Evolutionary conservation across 129 eudicot genomes (phyloP).

Genomic region (Oenanthe sinensis): DNA sequence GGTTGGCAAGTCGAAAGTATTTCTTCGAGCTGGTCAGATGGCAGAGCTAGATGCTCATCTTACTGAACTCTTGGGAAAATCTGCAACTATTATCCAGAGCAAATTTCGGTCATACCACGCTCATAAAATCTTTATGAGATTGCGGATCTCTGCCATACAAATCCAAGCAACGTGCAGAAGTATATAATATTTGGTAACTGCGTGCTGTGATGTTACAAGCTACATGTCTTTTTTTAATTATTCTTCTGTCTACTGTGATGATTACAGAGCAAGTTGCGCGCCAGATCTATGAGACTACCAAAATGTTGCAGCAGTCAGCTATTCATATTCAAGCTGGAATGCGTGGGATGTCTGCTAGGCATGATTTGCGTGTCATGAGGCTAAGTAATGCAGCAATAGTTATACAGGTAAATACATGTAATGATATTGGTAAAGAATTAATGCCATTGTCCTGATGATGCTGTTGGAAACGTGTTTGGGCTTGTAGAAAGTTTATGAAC

Average conservation of each 20-base stretch:
- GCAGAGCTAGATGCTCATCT: slow-evolving; percentile 78
- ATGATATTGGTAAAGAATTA: background rate
- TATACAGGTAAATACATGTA: slow-evolving; percentile 49
- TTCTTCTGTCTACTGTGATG: background rate
- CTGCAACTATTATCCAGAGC: slow-evolving; percentile 57
- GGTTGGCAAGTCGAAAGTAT: slow-evolving; percentile 92
- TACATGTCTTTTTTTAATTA: background rate
- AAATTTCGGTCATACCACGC: slow-evolving; percentile 36
- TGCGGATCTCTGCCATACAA: slow-evolving; percentile 43
- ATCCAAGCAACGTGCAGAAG: slow-evolving; percentile 75
- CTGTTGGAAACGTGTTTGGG: too few relatives aligned
- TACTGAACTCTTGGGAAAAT: slow-evolving; percentile 64
- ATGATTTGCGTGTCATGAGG: slow-evolving; percentile 30
- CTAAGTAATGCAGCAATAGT: slow-evolving; percentile 9
- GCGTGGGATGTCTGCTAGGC: slow-evolving; percentile 73
- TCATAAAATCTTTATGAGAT: slow-evolving; percentile 31
- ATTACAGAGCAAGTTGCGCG: slow-evolving; percentile 62
- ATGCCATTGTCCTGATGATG: too few relatives aligned
- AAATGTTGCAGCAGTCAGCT: slow-evolving; percentile 32
- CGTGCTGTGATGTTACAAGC: background rate
- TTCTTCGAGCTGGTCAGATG: slow-evolving; percentile 96
- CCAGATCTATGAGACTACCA: slow-evolving; percentile 26
- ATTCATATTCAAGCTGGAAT: slow-evolving; percentile 53
- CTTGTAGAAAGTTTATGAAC: too few relatives aligned
- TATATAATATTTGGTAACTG: slow-evolving; percentile 15